Base-by-base conservation (phyloP, 352 stramenopile genomes). In the Pythium aquatile region DNA sequence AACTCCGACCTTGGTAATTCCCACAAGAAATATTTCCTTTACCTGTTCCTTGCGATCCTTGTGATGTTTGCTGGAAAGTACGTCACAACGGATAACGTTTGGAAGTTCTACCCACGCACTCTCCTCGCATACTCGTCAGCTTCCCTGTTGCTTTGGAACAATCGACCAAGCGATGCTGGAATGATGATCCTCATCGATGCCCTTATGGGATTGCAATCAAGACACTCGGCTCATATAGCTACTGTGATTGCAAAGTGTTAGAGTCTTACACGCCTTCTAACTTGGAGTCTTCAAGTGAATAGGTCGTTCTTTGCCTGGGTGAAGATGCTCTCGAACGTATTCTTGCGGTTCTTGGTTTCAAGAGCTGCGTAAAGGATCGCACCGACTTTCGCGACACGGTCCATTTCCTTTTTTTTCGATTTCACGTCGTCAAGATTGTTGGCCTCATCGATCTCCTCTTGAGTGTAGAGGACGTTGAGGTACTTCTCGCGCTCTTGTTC, bases 401-500 rank as follows among this genome's bases (percentile, higher is more conserved):
- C 44, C 8, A n/a, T 8, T 10, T 51, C 44, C 17, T 51, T 51
- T 20, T 51, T 51, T 20, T 51, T 51, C 9, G 44, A 10, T 10
- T 20, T 10, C 44, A 51, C 44, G 8, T 51, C 44, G 8, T 51
- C 17, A 51, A 24, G 9, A 11, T 10, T 20, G 9, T 8, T 51
- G 44, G 44, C 44, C 44, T 10, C 44, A n/a, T 51, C 44, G 44
- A 51, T 51, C 26, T 51, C 44, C 26, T 51, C 44, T 20, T 51
- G 44, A 10, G 44, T 51, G 44, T 51, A 51, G 8, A 51, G 44
- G 5, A 24, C 17, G 44, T 51, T 20, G 11, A 51, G 8, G 44
- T 51, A 51, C 44, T 51, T 51, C 9, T 51, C 44, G 44, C 44
- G 44, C 17, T 51, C 44, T 20, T 51, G n/a, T n/a, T n/a, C n/a